These are phyloP conservation scores for Haematococcus lacustris DNA, from an alignment of 139 green algal genomes.

Conservation along the genomic window DNA sequence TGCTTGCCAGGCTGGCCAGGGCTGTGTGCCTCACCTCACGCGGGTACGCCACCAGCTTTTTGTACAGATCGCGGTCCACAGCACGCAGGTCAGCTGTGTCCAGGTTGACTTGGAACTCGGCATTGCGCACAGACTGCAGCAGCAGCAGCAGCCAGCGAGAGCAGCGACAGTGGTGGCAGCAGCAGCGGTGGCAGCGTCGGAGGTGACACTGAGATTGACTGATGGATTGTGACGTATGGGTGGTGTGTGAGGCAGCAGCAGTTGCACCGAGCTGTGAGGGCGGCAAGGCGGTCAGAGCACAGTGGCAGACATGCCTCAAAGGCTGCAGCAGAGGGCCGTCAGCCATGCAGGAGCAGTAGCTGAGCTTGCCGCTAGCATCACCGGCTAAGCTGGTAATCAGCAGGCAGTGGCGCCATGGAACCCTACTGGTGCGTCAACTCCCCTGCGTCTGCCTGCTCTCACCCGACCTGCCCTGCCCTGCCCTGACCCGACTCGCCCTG, in stretches of 20 bases:
- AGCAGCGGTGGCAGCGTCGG: too few species aligned
- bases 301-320: too few species aligned
- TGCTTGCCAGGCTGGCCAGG: too few species aligned
- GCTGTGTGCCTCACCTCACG: constrained; percentile 47
- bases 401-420: too few species aligned
- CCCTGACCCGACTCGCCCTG: too few species aligned
- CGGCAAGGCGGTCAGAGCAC: neutral
- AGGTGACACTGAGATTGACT: neutral
- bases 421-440: neutral
- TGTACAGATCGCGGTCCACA: constrained; percentile 70
- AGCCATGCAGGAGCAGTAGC: neutral
- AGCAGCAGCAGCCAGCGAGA: neutral
- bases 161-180: too few species aligned
- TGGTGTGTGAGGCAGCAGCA: neutral
- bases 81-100: constrained; percentile 73
- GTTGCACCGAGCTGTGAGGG: neutral
- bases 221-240: neutral
- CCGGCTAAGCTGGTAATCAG: too few species aligned
- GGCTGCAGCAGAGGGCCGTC: neutral
- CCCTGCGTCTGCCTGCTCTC: too few species aligned
- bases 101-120: constrained; percentile 63
- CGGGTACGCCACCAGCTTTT: constrained; percentile 74
- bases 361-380: too few species aligned
- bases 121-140: constrained; percentile 6
- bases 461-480: too few species aligned